Evolutionary conservation across 2,329 filamentous ascomycete species (phyloP).

Genomic region (Penicillium thymicola): DNA sequence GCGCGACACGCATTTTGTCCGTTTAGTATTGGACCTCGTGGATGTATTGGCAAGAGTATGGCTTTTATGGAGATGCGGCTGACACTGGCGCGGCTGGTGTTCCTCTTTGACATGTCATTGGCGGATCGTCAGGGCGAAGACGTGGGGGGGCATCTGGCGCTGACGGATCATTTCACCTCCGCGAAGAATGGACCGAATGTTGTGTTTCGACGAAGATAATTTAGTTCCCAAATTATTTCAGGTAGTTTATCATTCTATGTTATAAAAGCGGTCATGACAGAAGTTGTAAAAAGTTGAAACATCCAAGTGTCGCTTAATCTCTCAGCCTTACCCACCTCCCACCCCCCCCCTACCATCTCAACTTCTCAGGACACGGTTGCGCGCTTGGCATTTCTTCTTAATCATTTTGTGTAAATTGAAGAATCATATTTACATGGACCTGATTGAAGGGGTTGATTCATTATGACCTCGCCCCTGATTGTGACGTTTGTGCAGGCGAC

Average conservation of each 20-base stretch:
- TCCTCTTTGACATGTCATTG: conserved; percentile 39
- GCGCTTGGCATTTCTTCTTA: conserved; percentile 13
- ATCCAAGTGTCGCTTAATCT: conserved; percentile 1
- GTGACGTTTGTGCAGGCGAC: conserved; percentile 39
- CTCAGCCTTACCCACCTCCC: neutral
- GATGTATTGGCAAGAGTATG: conserved; percentile 45
- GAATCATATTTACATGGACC: conserved; percentile 9
- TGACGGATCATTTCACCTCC: conserved; percentile 41
- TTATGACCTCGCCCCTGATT: conserved; percentile 30
- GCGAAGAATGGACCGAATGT: conserved; percentile 40
- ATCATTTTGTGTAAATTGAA: neutral
- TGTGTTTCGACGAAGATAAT: conserved; percentile 16
- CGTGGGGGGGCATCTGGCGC: conserved; percentile 32
- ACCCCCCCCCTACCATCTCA: neutral
- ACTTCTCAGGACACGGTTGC: conserved; percentile 24
- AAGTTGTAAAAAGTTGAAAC: neutral
- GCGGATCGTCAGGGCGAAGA: conserved; percentile 36
- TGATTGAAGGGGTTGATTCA: neutral
- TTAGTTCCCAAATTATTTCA: neutral
- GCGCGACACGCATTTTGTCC: conserved; percentile 71
- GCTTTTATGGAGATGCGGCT: conserved; percentile 44
- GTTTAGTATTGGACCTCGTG: conserved; percentile 43
- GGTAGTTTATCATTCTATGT: neutral
- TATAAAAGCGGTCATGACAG: neutral
- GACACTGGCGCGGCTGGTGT: conserved; percentile 39